Evolutionary conservation across 345 rosid species (phyloP), one percentile per base, ranked within the genome.

Genomic region (Cardiospermum halicacabum): DNA sequence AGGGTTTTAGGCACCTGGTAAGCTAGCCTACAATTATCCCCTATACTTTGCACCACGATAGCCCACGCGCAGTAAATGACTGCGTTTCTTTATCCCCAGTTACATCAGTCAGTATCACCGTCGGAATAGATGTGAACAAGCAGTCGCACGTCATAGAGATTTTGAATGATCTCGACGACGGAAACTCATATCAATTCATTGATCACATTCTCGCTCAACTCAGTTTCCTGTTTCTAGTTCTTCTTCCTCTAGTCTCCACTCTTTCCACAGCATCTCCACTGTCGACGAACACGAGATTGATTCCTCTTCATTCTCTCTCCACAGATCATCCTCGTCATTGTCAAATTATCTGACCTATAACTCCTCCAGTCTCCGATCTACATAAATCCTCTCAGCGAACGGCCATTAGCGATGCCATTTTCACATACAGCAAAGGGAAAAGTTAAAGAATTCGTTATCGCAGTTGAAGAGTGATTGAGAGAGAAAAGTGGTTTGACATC

Each of bases 141-240:
- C 32, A 89, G 57, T 58, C 94, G 94, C 24, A 90, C 83, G 49
- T 80, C 80, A 40, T 75, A 61, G 2, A 91, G 72, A 54, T 79
- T 89, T 81, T 80, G 80, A 15, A 91, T 92, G 53, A 91, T 87
- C 74, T 89, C 92, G 60, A 37, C 75, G 67, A 89, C 96, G 36
- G 97, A 91, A n/a, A 70, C 80, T 12, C 72, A 74, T 84, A 89
- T 77, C 97, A 96, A 91, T 27, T 70, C 74, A 54, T 91, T 96
- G 5, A 91, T 42, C 68, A 51, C 11, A 27, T 70, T 84, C 50
- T 82, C 89, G 11, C 65, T 6, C 72, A 72, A 66, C 16, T 72
- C 67, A 5, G 25, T 60, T 53, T 39, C 36, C 47, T 53, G 69
- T 72, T 6, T 72, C 56, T 53, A 58, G 50, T 50, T 55, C n/a